Conservation (phyloP, 2,329 filamentous ascomycete genomes). For the Sporothrix euskadiensis region DNA sequence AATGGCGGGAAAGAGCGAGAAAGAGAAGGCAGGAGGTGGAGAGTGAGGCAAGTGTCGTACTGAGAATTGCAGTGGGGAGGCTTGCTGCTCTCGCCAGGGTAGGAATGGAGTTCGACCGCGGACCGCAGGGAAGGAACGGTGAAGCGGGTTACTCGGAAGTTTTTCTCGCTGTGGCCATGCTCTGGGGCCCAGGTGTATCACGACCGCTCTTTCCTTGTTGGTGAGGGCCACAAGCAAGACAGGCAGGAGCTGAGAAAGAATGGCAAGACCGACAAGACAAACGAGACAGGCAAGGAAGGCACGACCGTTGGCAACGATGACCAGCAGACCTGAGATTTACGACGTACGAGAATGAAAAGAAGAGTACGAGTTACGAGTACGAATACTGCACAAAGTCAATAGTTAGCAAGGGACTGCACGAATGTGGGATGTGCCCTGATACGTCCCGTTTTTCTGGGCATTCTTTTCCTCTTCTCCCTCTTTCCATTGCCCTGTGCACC, state of each 20-base stretch:
- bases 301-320: neutral
- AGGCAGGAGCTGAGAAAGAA: neutral
- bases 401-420: neutral
- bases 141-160: conserved; percentile 6
- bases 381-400: neutral
- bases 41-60: neutral
- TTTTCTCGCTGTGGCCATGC: neutral
- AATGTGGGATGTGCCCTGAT: neutral
- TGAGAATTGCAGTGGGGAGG: neutral
- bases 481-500: neutral
- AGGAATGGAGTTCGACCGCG: neutral
- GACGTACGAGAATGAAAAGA: neutral
- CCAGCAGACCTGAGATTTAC: neutral
- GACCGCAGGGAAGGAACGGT: conserved; percentile 16
- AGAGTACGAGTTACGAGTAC: neutral
- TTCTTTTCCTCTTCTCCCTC: neutral
- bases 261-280: neutral
- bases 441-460: neutral
- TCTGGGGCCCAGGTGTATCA: neutral
- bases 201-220: conserved; percentile 12
- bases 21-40: neutral
- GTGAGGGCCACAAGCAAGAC: neutral
- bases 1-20: conserved; percentile 7
- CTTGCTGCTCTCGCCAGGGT: neutral
- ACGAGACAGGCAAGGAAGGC: neutral